phyloP scores from a whole-genome alignment of 2,329 filamentous ascomycete genomes.

The Rhynchosporium agropyri region DNA sequence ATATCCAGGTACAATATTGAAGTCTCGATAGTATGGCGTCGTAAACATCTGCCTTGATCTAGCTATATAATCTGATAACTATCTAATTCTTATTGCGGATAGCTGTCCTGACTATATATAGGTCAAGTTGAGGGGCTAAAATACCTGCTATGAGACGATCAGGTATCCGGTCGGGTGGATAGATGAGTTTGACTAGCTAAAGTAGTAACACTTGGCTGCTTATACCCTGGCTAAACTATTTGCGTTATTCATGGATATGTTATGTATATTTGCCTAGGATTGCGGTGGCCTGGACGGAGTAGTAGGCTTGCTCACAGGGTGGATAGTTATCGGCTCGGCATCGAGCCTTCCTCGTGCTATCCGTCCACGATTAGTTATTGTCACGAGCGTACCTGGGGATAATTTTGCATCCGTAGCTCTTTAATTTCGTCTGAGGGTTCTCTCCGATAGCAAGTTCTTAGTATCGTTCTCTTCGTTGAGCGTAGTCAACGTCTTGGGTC shows the following conservation, averaged over 20 bases:
- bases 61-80: slow-evolving; percentile 19
- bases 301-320: slow-evolving; percentile 27
- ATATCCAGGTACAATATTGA: slow-evolving; percentile 24
- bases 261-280: slow-evolving; percentile 38
- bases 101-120: slow-evolving; percentile 20
- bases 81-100: slow-evolving; percentile 30
- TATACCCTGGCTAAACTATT: slow-evolving; percentile 28
- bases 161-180: slow-evolving; percentile 21
- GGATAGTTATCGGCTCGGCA: slow-evolving; percentile 28
- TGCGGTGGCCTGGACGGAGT: slow-evolving; percentile 28
- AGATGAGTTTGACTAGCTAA: slow-evolving; percentile 11
- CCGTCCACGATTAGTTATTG: neutral
- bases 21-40: slow-evolving; percentile 26
- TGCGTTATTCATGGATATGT: slow-evolving; percentile 34
- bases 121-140: slow-evolving; percentile 17
- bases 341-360: slow-evolving; percentile 27
- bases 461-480: neutral
- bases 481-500: neutral
- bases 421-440: neutral
- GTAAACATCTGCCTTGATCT: slow-evolving; percentile 28
- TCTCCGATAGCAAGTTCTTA: neutral
- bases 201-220: slow-evolving; percentile 20
- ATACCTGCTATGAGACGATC: slow-evolving; percentile 27
- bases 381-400: neutral
- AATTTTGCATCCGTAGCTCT: neutral